Evolutionary conservation across 176 grass and related monocot species (phyloP).

Genomic region (Phyllostachys edulis): DNA sequence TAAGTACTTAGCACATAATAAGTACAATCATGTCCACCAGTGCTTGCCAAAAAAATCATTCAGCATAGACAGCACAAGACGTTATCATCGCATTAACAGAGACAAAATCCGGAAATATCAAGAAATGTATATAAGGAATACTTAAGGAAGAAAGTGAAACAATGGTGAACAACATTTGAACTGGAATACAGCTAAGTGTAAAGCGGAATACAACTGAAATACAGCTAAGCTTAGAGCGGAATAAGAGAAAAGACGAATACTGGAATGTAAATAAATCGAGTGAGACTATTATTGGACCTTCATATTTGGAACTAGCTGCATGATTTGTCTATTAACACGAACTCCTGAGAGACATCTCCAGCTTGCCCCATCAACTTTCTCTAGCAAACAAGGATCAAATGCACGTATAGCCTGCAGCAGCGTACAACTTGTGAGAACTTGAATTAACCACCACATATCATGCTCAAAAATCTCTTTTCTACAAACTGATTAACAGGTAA

Average conservation of each 20-base stretch:
- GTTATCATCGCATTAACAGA: background rate
- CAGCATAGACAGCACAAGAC: constrained; percentile 2
- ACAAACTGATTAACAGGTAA: background rate
- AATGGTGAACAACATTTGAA: constrained; percentile 8
- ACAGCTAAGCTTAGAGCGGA: background rate
- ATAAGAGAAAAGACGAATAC: constrained; percentile 19
- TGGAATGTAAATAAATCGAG: constrained; percentile 8
- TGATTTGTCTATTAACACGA: constrained; percentile 62
- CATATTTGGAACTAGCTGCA: constrained; percentile 68
- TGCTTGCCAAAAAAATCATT: constrained; percentile 14
- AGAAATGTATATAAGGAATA: background rate
- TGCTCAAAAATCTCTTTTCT: background rate
- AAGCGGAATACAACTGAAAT: background rate
- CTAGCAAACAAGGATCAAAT: constrained; percentile 50
- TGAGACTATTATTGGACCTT: constrained; percentile 44
- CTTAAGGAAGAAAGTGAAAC: constrained; percentile 4
- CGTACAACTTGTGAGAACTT: constrained; percentile 27
- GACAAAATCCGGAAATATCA: background rate
- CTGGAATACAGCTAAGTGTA: background rate
- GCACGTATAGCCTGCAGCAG: constrained; percentile 49
- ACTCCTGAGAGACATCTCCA: constrained; percentile 81
- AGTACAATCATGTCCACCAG: background rate
- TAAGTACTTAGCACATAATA: constrained; percentile 14
- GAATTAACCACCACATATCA: constrained; percentile 20
- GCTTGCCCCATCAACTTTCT: constrained; percentile 51